phyloP scores from a whole-genome alignment of 768 basidiomycete species.

The Phlegmacium glaucopus region DNA sequence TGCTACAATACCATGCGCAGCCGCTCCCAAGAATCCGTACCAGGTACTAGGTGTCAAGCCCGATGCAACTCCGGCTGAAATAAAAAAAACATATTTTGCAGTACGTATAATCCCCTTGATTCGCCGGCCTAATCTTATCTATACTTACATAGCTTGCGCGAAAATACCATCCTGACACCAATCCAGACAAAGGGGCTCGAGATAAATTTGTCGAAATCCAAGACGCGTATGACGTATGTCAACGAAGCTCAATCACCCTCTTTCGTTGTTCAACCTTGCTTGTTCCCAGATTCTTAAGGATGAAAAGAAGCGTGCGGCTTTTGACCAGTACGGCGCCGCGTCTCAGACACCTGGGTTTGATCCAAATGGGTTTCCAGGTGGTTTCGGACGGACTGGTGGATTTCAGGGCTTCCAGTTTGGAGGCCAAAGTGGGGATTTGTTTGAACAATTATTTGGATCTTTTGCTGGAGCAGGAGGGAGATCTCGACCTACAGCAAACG shows the following conservation, averaged over 20 bases:
- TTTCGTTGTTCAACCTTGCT: conserved; percentile 12
- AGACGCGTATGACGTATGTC: conserved; percentile 86
- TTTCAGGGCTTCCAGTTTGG: conserved; percentile 18
- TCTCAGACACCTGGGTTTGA: conserved; percentile 95
- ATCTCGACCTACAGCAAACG: conserved; percentile 38
- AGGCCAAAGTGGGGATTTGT: conserved; percentile 53
- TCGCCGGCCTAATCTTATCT: conserved; percentile 9
- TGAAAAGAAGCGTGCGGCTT: conserved; percentile 86
- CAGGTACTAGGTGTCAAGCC: conserved; percentile 83
- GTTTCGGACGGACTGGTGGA: conserved; percentile 28
- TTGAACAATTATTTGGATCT: conserved; percentile 81
- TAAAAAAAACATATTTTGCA: conserved; percentile 97
- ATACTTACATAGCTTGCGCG: conserved; percentile 73
- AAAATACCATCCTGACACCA: conserved; percentile 98
- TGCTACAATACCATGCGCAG: conserved; percentile 51
- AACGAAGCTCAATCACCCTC: neutral
- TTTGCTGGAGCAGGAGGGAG: conserved; percentile 51
- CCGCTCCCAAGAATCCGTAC: conserved; percentile 82
- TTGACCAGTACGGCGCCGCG: conserved; percentile 89
- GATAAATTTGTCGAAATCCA: conserved; percentile 97
- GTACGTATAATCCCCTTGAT: conserved; percentile 43
- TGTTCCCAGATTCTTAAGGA: conserved; percentile 80
- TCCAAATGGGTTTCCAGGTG: conserved; percentile 57
- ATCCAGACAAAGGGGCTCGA: conserved; percentile 85
- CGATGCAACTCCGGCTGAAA: conserved; percentile 81